Evolutionary conservation across 2,329 filamentous ascomycete species (phyloP).

Genomic region (Helotiales sp.): DNA sequence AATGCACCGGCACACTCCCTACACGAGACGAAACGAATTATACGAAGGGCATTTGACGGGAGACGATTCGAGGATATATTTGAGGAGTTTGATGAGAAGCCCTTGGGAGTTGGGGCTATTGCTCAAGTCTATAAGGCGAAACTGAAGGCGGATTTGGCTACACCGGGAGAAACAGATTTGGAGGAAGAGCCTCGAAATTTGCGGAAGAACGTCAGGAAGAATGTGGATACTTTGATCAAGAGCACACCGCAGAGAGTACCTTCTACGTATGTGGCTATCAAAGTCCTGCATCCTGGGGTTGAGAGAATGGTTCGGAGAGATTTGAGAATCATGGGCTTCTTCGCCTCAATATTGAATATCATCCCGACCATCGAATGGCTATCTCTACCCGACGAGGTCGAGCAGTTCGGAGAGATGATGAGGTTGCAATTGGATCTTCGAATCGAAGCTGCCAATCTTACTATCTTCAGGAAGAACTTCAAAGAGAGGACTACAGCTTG

Average conservation of each 20-base stretch:
- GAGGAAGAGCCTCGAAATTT: slow-evolving; percentile 60
- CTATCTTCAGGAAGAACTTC: slow-evolving; percentile 89
- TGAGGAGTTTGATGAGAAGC: slow-evolving; percentile 89
- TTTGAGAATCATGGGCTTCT: slow-evolving; percentile 90
- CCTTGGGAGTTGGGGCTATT: slow-evolving; percentile 92
- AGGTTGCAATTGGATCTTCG: slow-evolving; percentile 92
- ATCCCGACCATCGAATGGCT: slow-evolving; percentile 98
- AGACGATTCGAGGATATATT: slow-evolving; percentile 88
- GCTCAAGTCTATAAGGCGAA: slow-evolving; percentile 98
- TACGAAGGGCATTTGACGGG: slow-evolving; percentile 81
- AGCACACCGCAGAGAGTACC: slow-evolving; percentile 84
- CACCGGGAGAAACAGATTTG: slow-evolving; percentile 62
- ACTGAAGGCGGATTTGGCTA: slow-evolving; percentile 77
- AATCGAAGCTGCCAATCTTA: slow-evolving; percentile 90
- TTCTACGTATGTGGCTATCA: slow-evolving; percentile 91
- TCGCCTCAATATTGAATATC: slow-evolving; percentile 80
- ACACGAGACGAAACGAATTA: slow-evolving; percentile 75
- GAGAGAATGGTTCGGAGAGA: slow-evolving; percentile 91
- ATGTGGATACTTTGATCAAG: slow-evolving; percentile 86
- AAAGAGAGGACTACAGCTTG: slow-evolving; percentile 87
- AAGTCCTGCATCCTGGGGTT: slow-evolving; percentile 90
- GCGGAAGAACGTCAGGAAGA: slow-evolving; percentile 73
- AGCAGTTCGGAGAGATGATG: slow-evolving; percentile 99
- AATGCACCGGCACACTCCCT: slow-evolving; percentile 92
- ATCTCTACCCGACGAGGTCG: slow-evolving; percentile 91